Percentiles rank a stretch among this genome's conserved stretches.
These are phyloP conservation scores for Candida freyschussii DNA, from an alignment of 1,139 yeast species.

Conservation along the genomic window DNA sequence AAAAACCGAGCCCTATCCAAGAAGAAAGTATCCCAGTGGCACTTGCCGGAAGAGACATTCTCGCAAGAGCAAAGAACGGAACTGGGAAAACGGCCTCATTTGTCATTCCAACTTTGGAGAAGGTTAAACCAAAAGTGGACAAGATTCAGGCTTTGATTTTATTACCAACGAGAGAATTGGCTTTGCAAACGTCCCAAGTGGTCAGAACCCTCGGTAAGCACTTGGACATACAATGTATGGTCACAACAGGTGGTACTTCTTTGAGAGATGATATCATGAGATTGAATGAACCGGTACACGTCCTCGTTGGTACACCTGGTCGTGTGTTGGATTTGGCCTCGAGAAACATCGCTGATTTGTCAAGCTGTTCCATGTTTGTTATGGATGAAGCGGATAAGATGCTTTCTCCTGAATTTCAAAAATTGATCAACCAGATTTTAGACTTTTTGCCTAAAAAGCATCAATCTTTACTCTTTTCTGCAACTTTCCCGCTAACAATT, in stretches of 20 bases:
- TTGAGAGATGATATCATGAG: slow-evolving; percentile 92
- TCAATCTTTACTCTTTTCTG: slow-evolving; percentile 87
- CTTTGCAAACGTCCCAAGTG: slow-evolving; percentile 96
- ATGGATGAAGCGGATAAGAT: slow-evolving; percentile 99
- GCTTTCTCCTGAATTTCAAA: slow-evolving; percentile 86
- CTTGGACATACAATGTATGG: slow-evolving; percentile 91
- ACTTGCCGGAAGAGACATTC: slow-evolving; percentile 88
- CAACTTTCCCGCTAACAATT: slow-evolving; percentile 94
- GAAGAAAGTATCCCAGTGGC: slow-evolving; percentile 98
- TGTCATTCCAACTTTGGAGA: slow-evolving; percentile 81
- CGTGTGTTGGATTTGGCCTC: slow-evolving; percentile 93
- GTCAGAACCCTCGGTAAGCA: slow-evolving; percentile 97
- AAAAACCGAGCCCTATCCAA: slow-evolving; percentile 96
- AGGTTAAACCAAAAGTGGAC: slow-evolving; percentile 74
- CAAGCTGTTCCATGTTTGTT: slow-evolving; percentile 82
- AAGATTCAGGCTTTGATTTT: slow-evolving; percentile 86
- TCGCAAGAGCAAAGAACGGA: slow-evolving; percentile 98
- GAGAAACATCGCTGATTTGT: slow-evolving; percentile 79
- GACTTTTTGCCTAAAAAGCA: slow-evolving; percentile 72
- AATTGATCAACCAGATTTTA: slow-evolving; percentile 82
- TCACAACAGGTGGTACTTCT: slow-evolving; percentile 97
- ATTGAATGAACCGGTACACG: slow-evolving; percentile 86
- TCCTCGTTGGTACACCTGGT: slow-evolving; percentile 94
- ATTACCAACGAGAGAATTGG: slow-evolving; percentile 93
- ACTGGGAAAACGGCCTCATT: slow-evolving; percentile 98